A percentile compares a stretch with the other conserved stretches of the same genome.
These are phyloP conservation scores for Fraxinus greggii DNA, from an alignment of 305 asterid genomes.

Conservation along the genomic window DNA sequence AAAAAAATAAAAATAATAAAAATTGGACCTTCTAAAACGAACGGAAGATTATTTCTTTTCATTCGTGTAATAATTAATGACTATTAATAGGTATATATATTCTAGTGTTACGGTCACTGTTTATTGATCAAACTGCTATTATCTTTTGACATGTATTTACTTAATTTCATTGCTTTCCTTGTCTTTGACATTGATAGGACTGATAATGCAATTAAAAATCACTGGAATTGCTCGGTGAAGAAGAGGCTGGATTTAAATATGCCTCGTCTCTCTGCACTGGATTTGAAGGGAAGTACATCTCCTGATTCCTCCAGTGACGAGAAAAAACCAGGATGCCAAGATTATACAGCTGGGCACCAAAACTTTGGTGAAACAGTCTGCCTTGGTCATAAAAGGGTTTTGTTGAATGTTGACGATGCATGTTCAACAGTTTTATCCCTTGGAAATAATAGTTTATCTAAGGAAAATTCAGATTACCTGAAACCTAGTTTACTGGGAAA, in stretches of 20 bases:
- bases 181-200: slow-evolving; percentile 46
- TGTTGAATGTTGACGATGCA: slow-evolving; percentile 27
- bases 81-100: not conserved
- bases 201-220: slow-evolving; percentile 78
- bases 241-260: slow-evolving; percentile 52
- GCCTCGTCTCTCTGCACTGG: slow-evolving; percentile 32
- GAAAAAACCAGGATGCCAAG: slow-evolving; percentile 29
- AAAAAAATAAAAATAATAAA: not conserved
- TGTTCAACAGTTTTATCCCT: slow-evolving; percentile 43
- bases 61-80: not conserved
- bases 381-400: slow-evolving; percentile 26
- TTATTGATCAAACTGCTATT: not conserved
- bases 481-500: slow-evolving; percentile 27
- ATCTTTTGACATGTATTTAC: not conserved
- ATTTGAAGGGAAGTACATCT: slow-evolving; percentile 26
- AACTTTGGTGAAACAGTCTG: slow-evolving; percentile 17
- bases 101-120: slow-evolving; percentile 1
- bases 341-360: slow-evolving; percentile 20
- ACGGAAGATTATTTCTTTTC: not conserved
- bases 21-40: not conserved
- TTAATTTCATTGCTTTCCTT: slow-evolving; percentile 15
- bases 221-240: slow-evolving; percentile 70
- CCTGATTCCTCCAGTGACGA: slow-evolving; percentile 23
- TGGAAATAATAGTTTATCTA: slow-evolving; percentile 31
- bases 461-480: slow-evolving; percentile 25